Evolutionary conservation across 1,284 basidiomycete genomes (phyloP).

Genomic region (Moesziomyces sp.): DNA sequence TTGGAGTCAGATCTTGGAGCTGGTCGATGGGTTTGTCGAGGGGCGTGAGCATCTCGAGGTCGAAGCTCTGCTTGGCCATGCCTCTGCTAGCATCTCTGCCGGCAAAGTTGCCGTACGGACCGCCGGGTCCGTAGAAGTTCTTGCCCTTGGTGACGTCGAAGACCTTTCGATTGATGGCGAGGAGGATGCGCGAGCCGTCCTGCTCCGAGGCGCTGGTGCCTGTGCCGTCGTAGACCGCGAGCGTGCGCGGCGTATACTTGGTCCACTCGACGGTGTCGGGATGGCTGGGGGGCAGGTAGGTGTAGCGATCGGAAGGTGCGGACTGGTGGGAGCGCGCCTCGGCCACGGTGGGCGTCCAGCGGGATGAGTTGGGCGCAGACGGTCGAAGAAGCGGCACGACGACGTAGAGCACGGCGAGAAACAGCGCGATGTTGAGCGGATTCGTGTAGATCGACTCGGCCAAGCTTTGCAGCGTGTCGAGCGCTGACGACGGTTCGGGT

Average conservation of each 20-base stretch:
- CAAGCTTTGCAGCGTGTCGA: slow-evolving; percentile 5
- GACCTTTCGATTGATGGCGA: slow-evolving; percentile 86
- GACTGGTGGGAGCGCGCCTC: slow-evolving; percentile 40
- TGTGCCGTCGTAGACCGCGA: slow-evolving; percentile 63
- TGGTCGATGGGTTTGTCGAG: slow-evolving; percentile 86
- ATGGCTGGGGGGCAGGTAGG: slow-evolving; percentile 56
- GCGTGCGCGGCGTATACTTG: slow-evolving; percentile 61
- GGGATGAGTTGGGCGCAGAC: slow-evolving; percentile 29
- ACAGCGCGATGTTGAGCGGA: slow-evolving; percentile 55
- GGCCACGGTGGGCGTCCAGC: slow-evolving; percentile 38
- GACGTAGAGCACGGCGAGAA: slow-evolving; percentile 46
- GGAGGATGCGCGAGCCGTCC: slow-evolving; percentile 74
- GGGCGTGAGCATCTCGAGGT: slow-evolving; percentile 86
- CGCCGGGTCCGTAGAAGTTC: slow-evolving; percentile 91
- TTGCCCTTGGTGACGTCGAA: slow-evolving; percentile 89
- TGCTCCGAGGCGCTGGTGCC: slow-evolving; percentile 16
- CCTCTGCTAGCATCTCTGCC: slow-evolving; percentile 91
- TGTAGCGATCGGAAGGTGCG: slow-evolving; percentile 46
- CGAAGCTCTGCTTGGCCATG: slow-evolving; percentile 97
- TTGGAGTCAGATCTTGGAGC: slow-evolving; percentile 78
- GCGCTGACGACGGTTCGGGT: background rate
- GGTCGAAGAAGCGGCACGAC: slow-evolving; percentile 51
- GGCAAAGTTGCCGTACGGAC: slow-evolving; percentile 96
- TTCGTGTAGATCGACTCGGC: slow-evolving; percentile 51
- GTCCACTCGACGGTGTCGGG: slow-evolving; percentile 57